These are phyloP conservation scores for Colletotrichum truncatum DNA, from an alignment of 2,329 filamentous ascomycete species.

Conservation along the genomic window DNA sequence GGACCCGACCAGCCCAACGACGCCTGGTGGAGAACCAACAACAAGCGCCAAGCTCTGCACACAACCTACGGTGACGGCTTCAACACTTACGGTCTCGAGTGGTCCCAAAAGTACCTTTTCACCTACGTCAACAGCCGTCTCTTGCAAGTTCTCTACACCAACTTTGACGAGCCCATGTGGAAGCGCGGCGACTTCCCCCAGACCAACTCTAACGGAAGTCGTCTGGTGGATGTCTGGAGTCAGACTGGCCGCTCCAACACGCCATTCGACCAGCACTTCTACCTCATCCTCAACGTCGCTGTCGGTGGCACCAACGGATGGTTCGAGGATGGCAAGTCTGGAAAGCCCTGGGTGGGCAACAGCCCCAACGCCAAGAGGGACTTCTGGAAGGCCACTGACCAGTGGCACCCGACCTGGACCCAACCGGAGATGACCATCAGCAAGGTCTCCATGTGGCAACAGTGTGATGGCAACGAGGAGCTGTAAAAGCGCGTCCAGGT, in stretches of 20 bases:
- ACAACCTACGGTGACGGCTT: constrained; percentile 75
- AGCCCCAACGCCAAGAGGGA: constrained; percentile 74
- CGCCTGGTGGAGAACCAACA: constrained; percentile 85
- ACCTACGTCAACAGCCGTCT: constrained; percentile 85
- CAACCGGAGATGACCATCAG: constrained; percentile 74
- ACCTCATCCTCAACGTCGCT: constrained; percentile 78
- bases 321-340: constrained; percentile 77
- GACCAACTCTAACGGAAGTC: constrained; percentile 71
- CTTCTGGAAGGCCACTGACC: constrained; percentile 75
- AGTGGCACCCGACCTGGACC: constrained; percentile 79
- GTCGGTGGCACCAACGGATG: constrained; percentile 85
- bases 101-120: constrained; percentile 89
- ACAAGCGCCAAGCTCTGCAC: constrained; percentile 78
- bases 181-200: constrained; percentile 73
- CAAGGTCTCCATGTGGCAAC: constrained; percentile 76
- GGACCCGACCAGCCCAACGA: constrained; percentile 78
- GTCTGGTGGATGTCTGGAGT: constrained; percentile 71
- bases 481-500: constrained; percentile 39
- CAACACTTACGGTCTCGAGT: constrained; percentile 85
- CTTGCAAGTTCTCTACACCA: constrained; percentile 82
- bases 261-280: constrained; percentile 81
- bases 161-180: constrained; percentile 76
- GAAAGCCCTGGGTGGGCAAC: constrained; percentile 83
- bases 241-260: constrained; percentile 68
- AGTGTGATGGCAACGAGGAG: constrained; percentile 70